Base-by-base conservation (phyloP, 805 yeast species). In the Yarrowia alimentaria region DNA sequence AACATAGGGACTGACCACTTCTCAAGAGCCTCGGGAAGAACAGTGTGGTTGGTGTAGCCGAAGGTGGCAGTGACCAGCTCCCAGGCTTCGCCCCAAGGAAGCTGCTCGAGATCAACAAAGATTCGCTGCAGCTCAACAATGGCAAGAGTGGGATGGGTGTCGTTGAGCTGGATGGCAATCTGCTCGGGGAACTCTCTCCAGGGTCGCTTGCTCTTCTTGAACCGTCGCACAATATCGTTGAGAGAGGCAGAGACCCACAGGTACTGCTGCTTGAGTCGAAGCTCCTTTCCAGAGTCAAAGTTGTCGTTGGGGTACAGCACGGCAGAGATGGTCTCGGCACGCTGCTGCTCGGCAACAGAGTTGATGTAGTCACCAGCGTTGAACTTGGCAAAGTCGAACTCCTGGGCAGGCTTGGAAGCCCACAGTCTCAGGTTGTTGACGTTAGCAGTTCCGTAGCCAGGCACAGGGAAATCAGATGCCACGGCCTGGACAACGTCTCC, bases 211-310 rank as follows among this genome's bases (percentile, higher is more conserved):
- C 81, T 67, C 70, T 90, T 90, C 68, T 88, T 83, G 71, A 85
- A 89, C 62, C 97, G 78, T 64, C 97, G 82, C 33, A 89, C 79
- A 59, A 89, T 89, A 66, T 89, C 97, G 61, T 85, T 88, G 59
- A 90, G 75, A 12, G 96, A 86, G 25, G 97, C 96, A 47, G 95
- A 82, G 49, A 90, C 96, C 97, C 97, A 89, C 70, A 89, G 90
- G 69, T 88, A 90, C 69, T 89, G 97, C 72, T 89, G 97, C 68
- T 90, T 90, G 67, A 89, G 78, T 65, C 97, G 80, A 63, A 89
- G 75, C 65, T 87, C 95, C 68, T 90, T 89, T 61, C 97, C 97
- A 57, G 80, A 77, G 62, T 85, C 84, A 65, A 89, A 90, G 68
- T 89, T 90, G 66, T 89, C 97, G 68, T 89, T 89, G 57, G 97